Evolutionary conservation across 176 grass and related monocot species (phyloP), one percentile per base, ranked within the genome.

Genomic region (Carex littledalei): DNA sequence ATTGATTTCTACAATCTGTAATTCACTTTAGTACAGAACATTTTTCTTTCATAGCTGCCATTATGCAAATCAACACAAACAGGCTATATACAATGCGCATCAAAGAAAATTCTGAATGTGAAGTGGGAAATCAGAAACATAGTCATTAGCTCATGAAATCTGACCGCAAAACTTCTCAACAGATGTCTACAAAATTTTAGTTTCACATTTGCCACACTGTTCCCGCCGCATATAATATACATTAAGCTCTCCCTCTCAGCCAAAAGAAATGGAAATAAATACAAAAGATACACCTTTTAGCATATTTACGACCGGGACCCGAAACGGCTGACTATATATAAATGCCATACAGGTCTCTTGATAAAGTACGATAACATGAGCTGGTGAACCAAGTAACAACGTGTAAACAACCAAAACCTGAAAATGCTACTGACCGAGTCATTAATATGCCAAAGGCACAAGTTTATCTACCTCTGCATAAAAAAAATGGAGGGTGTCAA

Each of bases 171-270:
- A 57, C n/a, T 78, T 31, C 74, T 78, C 52, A 78, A 29, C 24
- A 56, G 72, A 77, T 34, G 52, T 78, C 74, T 78, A 78, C 74
- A 78, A 78, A 78, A 78, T 78, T 78, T 76, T 78, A 78, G 21
- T 78, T 78, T 54, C 11, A 57, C 52, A 57, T 78, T 32, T 18
- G 4, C 14, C 52, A 56, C 5, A 54, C 22, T 35, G 52, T 78
- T 34, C 50, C 74, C 8, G 24, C 74, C 74, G 24, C 74, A 56
- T 16, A 17, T 17, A 56, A 78, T 57, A 57, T 78, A 78, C 52
- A 78, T 82, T 81, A 14, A 63, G 79, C 79, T 81, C 79, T 81
- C 79, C 79, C 58, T 82, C 59, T 65, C 59, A 82, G 18, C 18
- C 39, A 24, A 65, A 65, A 41, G 43, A 29, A 82, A 77, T 54